These are phyloP conservation scores for Dryas drummondii DNA, from an alignment of 306 rosid genomes.

Conservation along the genomic window DNA sequence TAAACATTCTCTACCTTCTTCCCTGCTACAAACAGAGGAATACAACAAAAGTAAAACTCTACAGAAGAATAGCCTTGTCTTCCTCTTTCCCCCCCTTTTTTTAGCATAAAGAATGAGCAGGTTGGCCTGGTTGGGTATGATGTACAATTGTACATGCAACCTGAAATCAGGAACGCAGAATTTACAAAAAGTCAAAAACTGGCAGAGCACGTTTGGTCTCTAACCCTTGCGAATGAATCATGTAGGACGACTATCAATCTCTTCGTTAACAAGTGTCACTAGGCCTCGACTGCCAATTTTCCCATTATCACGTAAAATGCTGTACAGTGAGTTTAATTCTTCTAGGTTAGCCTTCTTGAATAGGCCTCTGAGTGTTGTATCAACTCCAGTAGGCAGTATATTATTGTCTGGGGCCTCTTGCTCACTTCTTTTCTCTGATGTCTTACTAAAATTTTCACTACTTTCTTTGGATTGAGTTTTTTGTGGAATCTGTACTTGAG, in stretches of 20 bases:
- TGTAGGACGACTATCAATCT: conserved; percentile 53
- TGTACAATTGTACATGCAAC: conserved; percentile 33
- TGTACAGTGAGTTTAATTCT: conserved; percentile 68
- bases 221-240: conserved; percentile 36
- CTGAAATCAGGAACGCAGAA: conserved; percentile 45
- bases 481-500: conserved; percentile 77
- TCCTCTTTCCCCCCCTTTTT: conserved; percentile 3
- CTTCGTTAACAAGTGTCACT: conserved; percentile 63
- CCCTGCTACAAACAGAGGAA: background rate
- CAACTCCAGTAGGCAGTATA: conserved; percentile 34
- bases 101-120: conserved; percentile 37
- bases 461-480: conserved; percentile 36
- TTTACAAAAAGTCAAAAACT: conserved; percentile 40
- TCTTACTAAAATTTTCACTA: conserved; percentile 27
- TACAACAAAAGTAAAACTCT: background rate
- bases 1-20: background rate
- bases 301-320: conserved; percentile 54
- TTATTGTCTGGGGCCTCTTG: conserved; percentile 28
- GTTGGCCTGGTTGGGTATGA: conserved; percentile 51
- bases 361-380: conserved; percentile 46
- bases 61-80: background rate
- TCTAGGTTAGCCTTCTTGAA: conserved; percentile 67
- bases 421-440: conserved; percentile 17
- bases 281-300: conserved; percentile 42
- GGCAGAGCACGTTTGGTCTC: conserved; percentile 38